Conservation (phyloP, 1,284 basidiomycete species). For the Malassezia caprae region DNA sequence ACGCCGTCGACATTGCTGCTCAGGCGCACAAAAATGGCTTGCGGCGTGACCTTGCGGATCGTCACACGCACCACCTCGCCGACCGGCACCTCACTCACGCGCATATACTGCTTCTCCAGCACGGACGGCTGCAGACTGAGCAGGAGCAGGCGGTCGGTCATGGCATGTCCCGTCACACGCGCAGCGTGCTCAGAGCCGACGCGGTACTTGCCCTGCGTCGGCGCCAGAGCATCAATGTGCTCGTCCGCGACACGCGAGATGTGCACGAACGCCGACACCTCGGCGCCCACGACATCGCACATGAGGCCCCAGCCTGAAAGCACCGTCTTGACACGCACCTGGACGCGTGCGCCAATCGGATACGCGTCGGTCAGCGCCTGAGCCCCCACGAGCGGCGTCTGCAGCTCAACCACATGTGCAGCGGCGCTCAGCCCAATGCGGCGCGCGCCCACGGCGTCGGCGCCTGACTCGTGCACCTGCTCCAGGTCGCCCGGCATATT, state of each 20-base stretch:
- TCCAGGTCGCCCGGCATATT: conserved; percentile 25
- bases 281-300: conserved; percentile 25
- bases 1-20: conserved; percentile 60
- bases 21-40: conserved; percentile 42
- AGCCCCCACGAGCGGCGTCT: conserved; percentile 21
- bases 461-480: conserved; percentile 15
- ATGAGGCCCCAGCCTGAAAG: conserved; percentile 41
- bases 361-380: conserved; percentile 26
- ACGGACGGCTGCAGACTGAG: conserved; percentile 73
- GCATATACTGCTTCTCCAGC: conserved; percentile 75
- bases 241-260: conserved; percentile 91
- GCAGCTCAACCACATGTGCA: conserved; percentile 30
- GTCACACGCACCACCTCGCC: conserved; percentile 33
- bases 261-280: conserved; percentile 37
- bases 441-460: conserved; percentile 25
- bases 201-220: conserved; percentile 50
- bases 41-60: conserved; percentile 30
- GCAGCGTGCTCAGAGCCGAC: conserved; percentile 58
- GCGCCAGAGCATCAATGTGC: conserved; percentile 63
- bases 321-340: conserved; percentile 28
- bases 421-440: conserved; percentile 39
- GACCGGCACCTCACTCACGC: conserved; percentile 62
- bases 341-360: conserved; percentile 33
- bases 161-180: conserved; percentile 77
- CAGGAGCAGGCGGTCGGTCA: conserved; percentile 77